Evolutionary conservation across 2,329 filamentous ascomycete species (phyloP).

Genomic region (Paracamarosporium sp.): DNA sequence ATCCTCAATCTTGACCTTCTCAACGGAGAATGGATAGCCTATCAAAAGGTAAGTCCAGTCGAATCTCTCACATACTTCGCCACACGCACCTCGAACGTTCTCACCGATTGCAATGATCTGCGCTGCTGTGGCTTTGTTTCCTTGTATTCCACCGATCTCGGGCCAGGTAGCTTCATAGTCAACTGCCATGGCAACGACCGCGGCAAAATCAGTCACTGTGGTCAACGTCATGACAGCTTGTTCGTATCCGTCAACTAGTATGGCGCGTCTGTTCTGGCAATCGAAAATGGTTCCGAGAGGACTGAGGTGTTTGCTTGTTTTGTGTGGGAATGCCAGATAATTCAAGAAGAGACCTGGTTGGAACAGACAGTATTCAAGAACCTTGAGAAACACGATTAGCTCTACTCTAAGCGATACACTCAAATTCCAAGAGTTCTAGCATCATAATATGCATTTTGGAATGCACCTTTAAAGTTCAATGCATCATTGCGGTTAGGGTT

Average conservation of each 20-base stretch:
- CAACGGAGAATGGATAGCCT: constrained; percentile 44
- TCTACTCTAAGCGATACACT: too few relatives aligned
- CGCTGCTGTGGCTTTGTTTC: constrained; percentile 10
- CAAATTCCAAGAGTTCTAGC: too few relatives aligned
- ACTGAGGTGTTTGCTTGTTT: constrained; percentile 1
- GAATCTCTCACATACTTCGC: background rate
- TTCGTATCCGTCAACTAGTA: constrained; percentile 37
- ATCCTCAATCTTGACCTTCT: constrained; percentile 53
- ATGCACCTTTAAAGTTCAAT: too few relatives aligned
- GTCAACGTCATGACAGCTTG: constrained; percentile 25
- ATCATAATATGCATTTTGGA: too few relatives aligned
- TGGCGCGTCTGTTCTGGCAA: constrained; percentile 10
- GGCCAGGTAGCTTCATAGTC: constrained; percentile 20
- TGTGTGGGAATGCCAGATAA: constrained; percentile 51
- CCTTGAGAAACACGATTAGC: constrained; percentile 34
- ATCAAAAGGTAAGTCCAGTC: background rate
- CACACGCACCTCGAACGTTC: constrained; percentile 14
- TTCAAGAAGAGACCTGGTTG: constrained; percentile 59
- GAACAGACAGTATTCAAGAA: constrained; percentile 62
- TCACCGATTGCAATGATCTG: constrained; percentile 14
- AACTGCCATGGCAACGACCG: constrained; percentile 11
- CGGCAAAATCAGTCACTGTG: constrained; percentile 17
- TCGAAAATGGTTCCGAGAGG: background rate
- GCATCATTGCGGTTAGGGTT: background rate
- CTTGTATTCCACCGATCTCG: constrained; percentile 15